Evolutionary conservation across 192 early-diverging fungal genomes (phyloP), one percentile per base, ranked within the genome.

Genomic region (Entomortierella lignicola): DNA sequence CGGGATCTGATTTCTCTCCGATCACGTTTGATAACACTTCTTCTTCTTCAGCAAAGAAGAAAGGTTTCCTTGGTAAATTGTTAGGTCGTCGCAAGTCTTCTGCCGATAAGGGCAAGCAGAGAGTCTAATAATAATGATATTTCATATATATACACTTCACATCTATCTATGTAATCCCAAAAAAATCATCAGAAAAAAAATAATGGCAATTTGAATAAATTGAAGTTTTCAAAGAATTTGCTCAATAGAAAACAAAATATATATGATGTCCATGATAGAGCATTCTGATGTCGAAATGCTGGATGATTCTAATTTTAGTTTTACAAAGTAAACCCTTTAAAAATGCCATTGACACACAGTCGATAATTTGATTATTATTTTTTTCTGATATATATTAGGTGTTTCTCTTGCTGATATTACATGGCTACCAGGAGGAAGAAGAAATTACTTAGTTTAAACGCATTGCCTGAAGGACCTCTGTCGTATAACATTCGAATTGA

Each of bases 91-190:
- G 23, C 30, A 44, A 43, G 23, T 25, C 25, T 51, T 44, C 13
- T 37, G n/a, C n/a, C n/a, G 61, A 72, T 34, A 73, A 73, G 63
- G 71, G 71, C 32, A 73, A 73, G 57, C 43, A 52, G 34, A 60
- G 71, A 39, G 25, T 64, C 44, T 72, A 72, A 55, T 25, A 18
- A 5, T 29, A 8, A 42, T 50, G 12, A n/a, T 51, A 7, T 17
- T 12, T 51, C 13, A 25, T 0, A 26, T 34, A 17, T n/a, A n/a
- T n/a, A n/a, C n/a, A n/a, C n/a, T n/a, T n/a, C n/a, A n/a, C n/a
- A n/a, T n/a, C n/a, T n/a, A n/a, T n/a, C n/a, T n/a, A n/a, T n/a
- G n/a, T n/a, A n/a, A n/a, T n/a, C n/a, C n/a, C n/a, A n/a, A n/a
- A n/a, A n/a, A n/a, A n/a, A n/a, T n/a, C n/a, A n/a, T n/a, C n/a